A percentile compares a stretch with the other conserved stretches of the same genome.
These are phyloP conservation scores for Gnaphalium uliginosum DNA, from an alignment of 129 eudicot genomes.

Conservation along the genomic window DNA sequence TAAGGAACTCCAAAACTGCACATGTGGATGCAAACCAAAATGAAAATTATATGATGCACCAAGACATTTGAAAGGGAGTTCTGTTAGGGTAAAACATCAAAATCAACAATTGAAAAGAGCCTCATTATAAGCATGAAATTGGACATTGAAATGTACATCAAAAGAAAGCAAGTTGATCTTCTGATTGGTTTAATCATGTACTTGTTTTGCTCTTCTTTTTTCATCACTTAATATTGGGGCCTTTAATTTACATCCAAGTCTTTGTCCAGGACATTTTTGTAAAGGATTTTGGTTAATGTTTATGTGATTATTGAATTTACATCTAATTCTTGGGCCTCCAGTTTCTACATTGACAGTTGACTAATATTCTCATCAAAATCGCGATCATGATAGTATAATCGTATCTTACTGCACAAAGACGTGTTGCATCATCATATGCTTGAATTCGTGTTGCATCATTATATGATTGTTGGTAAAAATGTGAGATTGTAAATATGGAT, in stretches of 20 bases:
- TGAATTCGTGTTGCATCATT: no score
- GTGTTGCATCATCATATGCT: no score
- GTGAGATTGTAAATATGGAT: no score
- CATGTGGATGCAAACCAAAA: conserved; percentile 69
- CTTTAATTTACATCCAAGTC: not conserved
- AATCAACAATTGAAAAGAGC: not conserved
- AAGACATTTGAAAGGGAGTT: not conserved
- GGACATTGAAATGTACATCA: conserved; percentile 15
- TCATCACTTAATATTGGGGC: not conserved
- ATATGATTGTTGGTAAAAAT: no score
- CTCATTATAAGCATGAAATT: conserved; percentile 6
- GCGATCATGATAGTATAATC: no score
- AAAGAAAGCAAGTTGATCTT: conserved; percentile 4
- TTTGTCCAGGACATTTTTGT: conserved; percentile 16
- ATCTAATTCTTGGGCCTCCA: conserved; percentile 4
- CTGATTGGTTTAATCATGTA: not conserved
- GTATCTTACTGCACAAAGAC: no score
- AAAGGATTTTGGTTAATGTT: conserved; percentile 21
- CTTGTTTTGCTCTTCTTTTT: not conserved
- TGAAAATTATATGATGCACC: not conserved
- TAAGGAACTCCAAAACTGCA: conserved; percentile 56
- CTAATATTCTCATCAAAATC: no score
- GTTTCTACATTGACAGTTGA: not conserved
- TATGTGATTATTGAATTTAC: conserved; percentile 16
- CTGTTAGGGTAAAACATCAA: conserved; percentile 15